These are phyloP conservation scores for Dactylorhiza incarnata DNA, from an alignment of 106 monocot species.

Conservation along the genomic window DNA sequence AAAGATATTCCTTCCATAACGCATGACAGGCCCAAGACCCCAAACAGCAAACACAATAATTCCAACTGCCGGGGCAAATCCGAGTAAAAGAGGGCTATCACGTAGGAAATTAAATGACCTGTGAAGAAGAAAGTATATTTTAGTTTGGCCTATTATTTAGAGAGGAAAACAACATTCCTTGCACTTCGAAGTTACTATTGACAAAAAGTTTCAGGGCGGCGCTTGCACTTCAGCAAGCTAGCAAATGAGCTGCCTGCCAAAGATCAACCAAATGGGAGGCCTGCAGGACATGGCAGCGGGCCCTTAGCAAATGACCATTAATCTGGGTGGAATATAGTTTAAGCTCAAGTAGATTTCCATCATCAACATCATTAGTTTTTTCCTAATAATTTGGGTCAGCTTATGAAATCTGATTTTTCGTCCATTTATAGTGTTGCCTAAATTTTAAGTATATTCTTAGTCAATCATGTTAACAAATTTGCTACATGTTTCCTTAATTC, in stretches of 20 bases:
- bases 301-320: neutral
- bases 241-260: neutral
- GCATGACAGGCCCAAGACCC: conserved; percentile 66
- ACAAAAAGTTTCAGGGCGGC: neutral
- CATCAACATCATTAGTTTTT: too few relatives aligned
- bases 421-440: too few relatives aligned
- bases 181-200: neutral
- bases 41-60: conserved; percentile 75
- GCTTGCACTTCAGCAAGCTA: neutral
- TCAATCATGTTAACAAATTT: too few relatives aligned
- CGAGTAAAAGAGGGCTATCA: conserved; percentile 29
- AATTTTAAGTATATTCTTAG: too few relatives aligned
- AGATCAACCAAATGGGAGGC: neutral
- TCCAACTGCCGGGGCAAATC: conserved; percentile 63
- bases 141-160: neutral
- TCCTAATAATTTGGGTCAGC: too few relatives aligned
- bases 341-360: too few relatives aligned
- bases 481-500: too few relatives aligned
- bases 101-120: conserved; percentile 49
- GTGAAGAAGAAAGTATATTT: conserved; percentile 3
- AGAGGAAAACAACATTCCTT: neutral
- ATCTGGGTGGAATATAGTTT: neutral
- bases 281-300: neutral
- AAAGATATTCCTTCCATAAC: conserved; percentile 41
- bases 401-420: too few relatives aligned